Base-by-base conservation (phyloP, 1,284 basidiomycete genomes). In the Ustilago cynodontis region DNA sequence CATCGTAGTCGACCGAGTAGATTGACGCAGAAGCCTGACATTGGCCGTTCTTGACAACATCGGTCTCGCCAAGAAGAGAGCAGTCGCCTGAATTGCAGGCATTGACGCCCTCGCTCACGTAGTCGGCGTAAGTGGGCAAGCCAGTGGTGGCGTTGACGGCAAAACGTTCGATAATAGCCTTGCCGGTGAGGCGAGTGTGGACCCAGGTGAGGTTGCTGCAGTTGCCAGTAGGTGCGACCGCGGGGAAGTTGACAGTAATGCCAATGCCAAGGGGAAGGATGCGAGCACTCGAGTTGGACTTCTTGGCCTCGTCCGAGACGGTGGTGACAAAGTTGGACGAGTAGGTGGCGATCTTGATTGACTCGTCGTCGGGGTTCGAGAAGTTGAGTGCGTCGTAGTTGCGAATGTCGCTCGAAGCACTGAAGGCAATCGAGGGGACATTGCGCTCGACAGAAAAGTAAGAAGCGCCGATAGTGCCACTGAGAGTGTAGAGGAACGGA, bases 1-100 rank as follows among this genome's bases (percentile, higher is more conserved):
- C 82, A 60, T 83, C 80, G 54, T 83, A 84, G 58, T 83, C 82
- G 41, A 77, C 73, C 52, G 64, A 63, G 51, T 75, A 83, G 49
- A 83, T 65, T 43, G 65, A 71, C 26, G 79, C 71, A 13, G 79
- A 69, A 16, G 71, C 76, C 37, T 77, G 60, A 66, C 82, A 83
- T 14, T 65, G 51, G 31, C 63, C 73, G 29, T 68, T 60, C 14
- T 50, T 41, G 22, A 83, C 70, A 13, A 77, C 57, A 26, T 76
- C 69, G 22, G 80, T 81, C 68, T 84, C 82, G 13, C 82, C 82
- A 22, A 77, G 76, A 13, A 83, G 71, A 11, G 54, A 59, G 77
- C 82, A 83, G 41, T 84, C 69, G 16, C 79, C 80, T 13, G 62
- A 57, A 24, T 39, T 47, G 69, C 82, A 83, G 13, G 56, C 51